Percentiles rank a stretch among this genome's conserved stretches.
Conservation (phyloP, 306 rosid species). For the Luffa aegyptiaca region DNA sequence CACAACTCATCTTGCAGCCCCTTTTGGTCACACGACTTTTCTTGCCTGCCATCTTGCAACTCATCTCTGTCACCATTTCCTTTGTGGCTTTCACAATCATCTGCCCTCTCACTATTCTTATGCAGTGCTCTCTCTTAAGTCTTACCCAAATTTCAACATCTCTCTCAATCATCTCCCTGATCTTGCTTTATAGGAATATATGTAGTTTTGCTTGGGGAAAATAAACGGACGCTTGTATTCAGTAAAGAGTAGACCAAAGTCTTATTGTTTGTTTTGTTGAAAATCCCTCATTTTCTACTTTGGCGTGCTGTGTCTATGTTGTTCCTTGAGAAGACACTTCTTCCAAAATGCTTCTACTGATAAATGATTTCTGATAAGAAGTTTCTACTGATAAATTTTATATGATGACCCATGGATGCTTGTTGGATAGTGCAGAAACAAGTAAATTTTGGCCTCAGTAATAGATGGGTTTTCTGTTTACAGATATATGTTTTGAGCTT, state of each 20-base stretch:
- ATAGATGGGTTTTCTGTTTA: neutral
- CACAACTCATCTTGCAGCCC: neutral
- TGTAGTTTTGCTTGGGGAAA: neutral
- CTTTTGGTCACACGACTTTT: neutral
- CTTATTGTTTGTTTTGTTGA: neutral
- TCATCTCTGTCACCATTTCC: neutral
- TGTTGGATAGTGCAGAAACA: constrained; percentile 3
- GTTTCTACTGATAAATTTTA: neutral
- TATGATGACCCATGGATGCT: neutral
- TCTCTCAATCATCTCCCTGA: neutral
- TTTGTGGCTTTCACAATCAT: neutral
- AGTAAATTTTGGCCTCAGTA: neutral
- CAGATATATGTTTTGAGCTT: neutral
- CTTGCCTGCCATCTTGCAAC: neutral
- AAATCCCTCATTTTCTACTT: neutral
- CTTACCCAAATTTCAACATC: neutral
- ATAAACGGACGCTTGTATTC: neutral
- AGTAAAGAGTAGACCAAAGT: neutral
- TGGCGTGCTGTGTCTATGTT: neutral
- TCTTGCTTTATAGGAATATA: neutral
- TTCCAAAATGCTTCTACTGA: neutral
- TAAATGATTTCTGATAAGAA: neutral
- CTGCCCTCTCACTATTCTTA: neutral
- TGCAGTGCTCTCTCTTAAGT: neutral
- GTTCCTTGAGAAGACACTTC: neutral